A percentile compares a stretch with the other conserved stretches of the same genome.
phyloP scores from a whole-genome alignment of 257 asterid genomes.

The Nicotiana undulata region DNA sequence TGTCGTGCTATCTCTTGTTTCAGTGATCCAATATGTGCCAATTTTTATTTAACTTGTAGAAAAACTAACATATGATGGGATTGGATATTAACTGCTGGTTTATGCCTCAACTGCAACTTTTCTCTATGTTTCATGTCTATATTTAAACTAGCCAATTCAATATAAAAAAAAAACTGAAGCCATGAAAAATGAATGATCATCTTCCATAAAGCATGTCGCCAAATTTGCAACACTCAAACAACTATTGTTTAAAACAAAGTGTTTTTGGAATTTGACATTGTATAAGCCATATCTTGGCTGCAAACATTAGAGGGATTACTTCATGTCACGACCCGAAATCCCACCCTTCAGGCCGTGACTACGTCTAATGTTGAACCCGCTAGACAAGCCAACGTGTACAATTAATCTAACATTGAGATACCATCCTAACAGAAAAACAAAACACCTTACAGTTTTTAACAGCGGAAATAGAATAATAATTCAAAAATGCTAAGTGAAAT shows the following conservation, averaged over 20 bases:
- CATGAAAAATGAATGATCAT: not conserved
- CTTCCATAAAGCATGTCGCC: not conserved
- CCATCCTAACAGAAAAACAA: too few relatives aligned
- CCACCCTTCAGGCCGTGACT: too few relatives aligned
- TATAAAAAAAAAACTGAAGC: not conserved
- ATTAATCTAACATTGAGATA: too few relatives aligned
- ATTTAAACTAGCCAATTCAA: not conserved
- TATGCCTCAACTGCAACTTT: not conserved
- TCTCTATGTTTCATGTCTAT: not conserved
- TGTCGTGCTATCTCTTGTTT: slow-evolving; percentile 19
- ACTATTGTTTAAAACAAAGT: not conserved
- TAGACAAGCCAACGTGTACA: too few relatives aligned
- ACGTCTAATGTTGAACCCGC: too few relatives aligned
- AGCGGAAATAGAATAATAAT: too few relatives aligned
- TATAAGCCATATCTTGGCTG: not conserved
- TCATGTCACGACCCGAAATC: too few relatives aligned
- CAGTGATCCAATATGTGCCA: not conserved
- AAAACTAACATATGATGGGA: not conserved
- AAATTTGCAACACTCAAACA: not conserved
- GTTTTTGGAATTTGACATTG: slow-evolving; percentile 16
- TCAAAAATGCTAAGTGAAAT: too few relatives aligned
- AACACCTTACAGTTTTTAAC: too few relatives aligned
- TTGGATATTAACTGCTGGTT: too few relatives aligned
- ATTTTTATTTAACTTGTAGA: not conserved
- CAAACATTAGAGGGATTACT: not conserved